Evolutionary conservation across 306 rosid genomes (phyloP).

Genomic region (Trifolium dubium): DNA sequence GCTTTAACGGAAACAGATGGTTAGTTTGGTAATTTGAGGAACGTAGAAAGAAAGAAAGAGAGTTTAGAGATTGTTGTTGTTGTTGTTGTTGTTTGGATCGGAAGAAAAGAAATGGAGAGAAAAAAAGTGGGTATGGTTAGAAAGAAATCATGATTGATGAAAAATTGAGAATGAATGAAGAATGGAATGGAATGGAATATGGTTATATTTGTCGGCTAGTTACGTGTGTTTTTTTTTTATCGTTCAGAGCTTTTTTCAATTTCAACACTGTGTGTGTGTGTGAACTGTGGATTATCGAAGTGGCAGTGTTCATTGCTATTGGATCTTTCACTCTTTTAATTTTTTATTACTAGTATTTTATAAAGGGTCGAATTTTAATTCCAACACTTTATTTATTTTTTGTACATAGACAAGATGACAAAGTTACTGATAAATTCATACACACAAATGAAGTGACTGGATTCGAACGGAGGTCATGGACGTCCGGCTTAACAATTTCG

Average conservation of each 20-base stretch:
- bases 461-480: too few species aligned
- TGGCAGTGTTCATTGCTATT: constrained; percentile 5
- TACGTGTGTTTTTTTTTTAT: background rate
- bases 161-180: constrained; percentile 19
- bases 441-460: too few species aligned
- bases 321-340: background rate
- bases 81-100: constrained; percentile 10
- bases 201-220: constrained; percentile 21
- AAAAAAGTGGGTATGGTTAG: background rate
- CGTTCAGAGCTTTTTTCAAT: background rate
- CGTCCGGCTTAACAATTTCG: too few species aligned
- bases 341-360: too few species aligned
- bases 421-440: too few species aligned
- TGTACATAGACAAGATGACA: too few species aligned
- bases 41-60: background rate
- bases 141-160: background rate
- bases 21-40: background rate
- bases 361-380: too few species aligned
- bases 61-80: background rate
- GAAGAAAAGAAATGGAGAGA: constrained; percentile 12
- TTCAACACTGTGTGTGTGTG: background rate
- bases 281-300: background rate
- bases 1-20: constrained; percentile 20
- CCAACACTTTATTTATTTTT: too few species aligned
- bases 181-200: background rate